These are phyloP conservation scores for Hemerocallis citrina DNA, from an alignment of 106 monocot genomes.

Conservation along the genomic window DNA sequence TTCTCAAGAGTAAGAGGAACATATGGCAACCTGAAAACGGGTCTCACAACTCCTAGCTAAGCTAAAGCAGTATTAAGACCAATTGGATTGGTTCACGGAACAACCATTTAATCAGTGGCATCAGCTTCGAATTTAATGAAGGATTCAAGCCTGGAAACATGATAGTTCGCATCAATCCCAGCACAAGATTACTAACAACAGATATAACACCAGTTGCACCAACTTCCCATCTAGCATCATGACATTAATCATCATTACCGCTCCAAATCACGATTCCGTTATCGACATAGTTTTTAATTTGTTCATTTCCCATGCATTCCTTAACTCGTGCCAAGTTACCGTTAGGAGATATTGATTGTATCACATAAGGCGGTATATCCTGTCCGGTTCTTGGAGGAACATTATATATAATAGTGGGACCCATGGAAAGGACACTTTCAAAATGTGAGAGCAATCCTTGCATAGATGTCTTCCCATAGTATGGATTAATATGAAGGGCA, in stretches of 20 bases:
- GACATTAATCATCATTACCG: constrained; percentile 69
- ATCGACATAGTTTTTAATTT: constrained; percentile 48
- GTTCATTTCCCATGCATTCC: constrained; percentile 72
- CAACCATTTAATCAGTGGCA: constrained; percentile 71
- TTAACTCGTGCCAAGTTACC: constrained; percentile 78
- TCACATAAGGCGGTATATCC: constrained; percentile 68
- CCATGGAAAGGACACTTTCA: constrained; percentile 69
- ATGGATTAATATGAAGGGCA: constrained; percentile 88
- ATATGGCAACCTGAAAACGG: constrained; percentile 80
- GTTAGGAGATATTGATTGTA: constrained; percentile 27
- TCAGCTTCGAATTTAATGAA: constrained; percentile 48
- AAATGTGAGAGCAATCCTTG: constrained; percentile 71
- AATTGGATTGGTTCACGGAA: constrained; percentile 69
- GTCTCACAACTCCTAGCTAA: constrained; percentile 68
- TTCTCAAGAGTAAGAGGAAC: constrained; percentile 55
- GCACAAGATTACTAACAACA: constrained; percentile 80
- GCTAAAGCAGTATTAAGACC: constrained; percentile 77
- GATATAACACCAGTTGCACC: constrained; percentile 88
- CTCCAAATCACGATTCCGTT: constrained; percentile 69
- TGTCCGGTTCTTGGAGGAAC: constrained; percentile 83
- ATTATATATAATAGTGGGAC: constrained; percentile 87
- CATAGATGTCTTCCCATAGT: constrained; percentile 87
- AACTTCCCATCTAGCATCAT: constrained; percentile 73
- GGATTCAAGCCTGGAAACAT: constrained; percentile 72
- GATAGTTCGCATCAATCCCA: constrained; percentile 52